phyloP scores from a whole-genome alignment of 257 asterid genomes.

The Handroanthus guayacan region DNA sequence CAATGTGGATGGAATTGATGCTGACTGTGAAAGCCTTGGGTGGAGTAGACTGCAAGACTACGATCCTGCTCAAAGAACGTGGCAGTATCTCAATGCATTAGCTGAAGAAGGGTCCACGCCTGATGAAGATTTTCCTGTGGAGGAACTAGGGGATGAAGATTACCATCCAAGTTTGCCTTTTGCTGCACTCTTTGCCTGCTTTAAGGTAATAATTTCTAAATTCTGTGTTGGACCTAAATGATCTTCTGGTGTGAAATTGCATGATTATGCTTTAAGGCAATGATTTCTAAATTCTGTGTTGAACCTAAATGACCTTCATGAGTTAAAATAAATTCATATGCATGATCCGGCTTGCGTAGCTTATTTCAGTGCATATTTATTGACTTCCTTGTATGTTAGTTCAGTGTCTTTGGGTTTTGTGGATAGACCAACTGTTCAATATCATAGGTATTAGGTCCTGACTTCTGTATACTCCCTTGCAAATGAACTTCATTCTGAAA shows the following conservation, averaged over 20 bases:
- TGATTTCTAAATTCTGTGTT: too few species aligned
- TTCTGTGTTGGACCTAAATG: constrained; percentile 19
- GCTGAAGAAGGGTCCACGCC: constrained; percentile 51
- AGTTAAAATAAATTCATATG: too few species aligned
- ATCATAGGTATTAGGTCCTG: background rate
- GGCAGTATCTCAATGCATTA: constrained; percentile 74
- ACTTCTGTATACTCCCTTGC: background rate
- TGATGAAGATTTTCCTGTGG: constrained; percentile 68
- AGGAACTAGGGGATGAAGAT: constrained; percentile 87
- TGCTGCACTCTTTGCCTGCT: constrained; percentile 91
- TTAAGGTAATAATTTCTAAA: constrained; percentile 65
- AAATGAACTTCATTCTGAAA: constrained; percentile 12
- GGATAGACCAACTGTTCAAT: background rate
- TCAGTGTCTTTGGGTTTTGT: background rate
- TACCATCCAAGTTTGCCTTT: constrained; percentile 93
- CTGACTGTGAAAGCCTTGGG: constrained; percentile 78
- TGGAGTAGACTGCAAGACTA: constrained; percentile 81
- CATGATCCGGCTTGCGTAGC: constrained; percentile 20
- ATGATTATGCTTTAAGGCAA: too few species aligned
- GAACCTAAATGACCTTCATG: too few species aligned
- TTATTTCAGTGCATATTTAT: background rate
- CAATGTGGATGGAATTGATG: constrained; percentile 68
- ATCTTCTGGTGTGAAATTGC: constrained; percentile 23
- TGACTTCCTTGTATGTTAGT: background rate
- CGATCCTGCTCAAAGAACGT: constrained; percentile 62